phyloP scores from a whole-genome alignment of 2,329 filamentous ascomycete genomes.

The Ceratocystis colombiana region DNA sequence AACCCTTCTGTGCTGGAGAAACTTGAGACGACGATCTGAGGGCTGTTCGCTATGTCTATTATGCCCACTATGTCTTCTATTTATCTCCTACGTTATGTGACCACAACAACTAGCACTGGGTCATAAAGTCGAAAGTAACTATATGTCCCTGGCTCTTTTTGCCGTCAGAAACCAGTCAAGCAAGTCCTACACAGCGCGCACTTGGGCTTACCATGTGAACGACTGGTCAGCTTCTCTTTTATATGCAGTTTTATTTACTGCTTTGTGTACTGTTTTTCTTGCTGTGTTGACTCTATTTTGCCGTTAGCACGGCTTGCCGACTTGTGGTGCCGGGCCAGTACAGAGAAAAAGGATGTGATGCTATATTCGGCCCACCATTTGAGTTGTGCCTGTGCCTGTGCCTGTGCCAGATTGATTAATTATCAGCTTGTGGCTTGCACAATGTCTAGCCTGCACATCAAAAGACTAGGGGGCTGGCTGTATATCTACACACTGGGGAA shows the following conservation, averaged over 20 bases:
- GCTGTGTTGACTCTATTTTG: background rate
- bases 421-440: background rate
- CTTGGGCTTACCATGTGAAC: no score
- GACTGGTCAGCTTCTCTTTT: background rate
- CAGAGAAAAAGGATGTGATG: background rate
- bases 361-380: background rate
- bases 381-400: background rate
- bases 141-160: no score
- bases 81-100: no score
- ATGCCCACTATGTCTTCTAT: background rate
- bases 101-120: no score
- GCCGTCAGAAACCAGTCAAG: no score
- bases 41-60: background rate
- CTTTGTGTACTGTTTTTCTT: background rate
- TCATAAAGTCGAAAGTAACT: no score
- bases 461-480: no score
- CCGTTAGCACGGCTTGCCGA: background rate
- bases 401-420: conserved; percentile 9
- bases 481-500: no score
- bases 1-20: background rate
- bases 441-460: no score
- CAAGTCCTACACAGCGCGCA: no score
- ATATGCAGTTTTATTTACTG: background rate
- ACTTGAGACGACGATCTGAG: conserved; percentile 10
- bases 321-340: background rate